Base-by-base conservation (phyloP, 2,329 filamentous ascomycete genomes). In the Fusarium anguioides region DNA sequence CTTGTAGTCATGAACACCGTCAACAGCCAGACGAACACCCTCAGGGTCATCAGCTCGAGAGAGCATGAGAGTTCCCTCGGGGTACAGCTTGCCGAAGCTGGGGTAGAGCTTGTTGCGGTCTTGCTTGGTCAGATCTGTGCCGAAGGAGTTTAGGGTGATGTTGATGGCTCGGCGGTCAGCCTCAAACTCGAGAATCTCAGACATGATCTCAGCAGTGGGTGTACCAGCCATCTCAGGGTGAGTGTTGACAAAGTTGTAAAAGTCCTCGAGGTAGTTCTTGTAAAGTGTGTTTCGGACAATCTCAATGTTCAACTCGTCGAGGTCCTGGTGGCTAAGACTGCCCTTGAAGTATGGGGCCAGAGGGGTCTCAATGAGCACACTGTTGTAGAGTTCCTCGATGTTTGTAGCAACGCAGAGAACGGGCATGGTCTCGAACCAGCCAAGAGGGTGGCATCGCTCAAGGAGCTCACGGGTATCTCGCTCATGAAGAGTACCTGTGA, bases 181-280 rank as follows among this genome's bases (percentile, higher is more conserved):
- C 83, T 99, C 96, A 73, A 99, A 99, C 76, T 97, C 92, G 46
- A 99, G 84, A 49, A 97, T 92, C 81, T 98, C 95, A 9, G 91
- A 89, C 96, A 99, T 99, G 77, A 97, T 89, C 74, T 97, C 94
- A 40, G 93, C 86, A 0, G 96, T 99, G 1, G 96, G 94, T 8
- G 94, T 96, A 35, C 93, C 92, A 35, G 87, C 85, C 81, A 98
- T 91, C 39, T 97, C 95, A 0, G 94, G 84, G 75, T 97, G 88
- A 11, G 90, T 91, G 81, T 95, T 97, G 80, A 98, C 91, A 78
- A 97, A 99, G 69, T 91, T 87, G 83, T 98, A 89, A 79, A 99
- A 99, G 78, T 98, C 96, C 78, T 99, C 96, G 9, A 99, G 87
- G 78, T 99, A 99, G 84, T 98, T 98, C 87, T 99, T 99, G 86